Evolutionary conservation across 2,329 filamentous ascomycete genomes (phyloP), one percentile per base, ranked within the genome.

Genomic region (Dactylellina haptotyla): DNA sequence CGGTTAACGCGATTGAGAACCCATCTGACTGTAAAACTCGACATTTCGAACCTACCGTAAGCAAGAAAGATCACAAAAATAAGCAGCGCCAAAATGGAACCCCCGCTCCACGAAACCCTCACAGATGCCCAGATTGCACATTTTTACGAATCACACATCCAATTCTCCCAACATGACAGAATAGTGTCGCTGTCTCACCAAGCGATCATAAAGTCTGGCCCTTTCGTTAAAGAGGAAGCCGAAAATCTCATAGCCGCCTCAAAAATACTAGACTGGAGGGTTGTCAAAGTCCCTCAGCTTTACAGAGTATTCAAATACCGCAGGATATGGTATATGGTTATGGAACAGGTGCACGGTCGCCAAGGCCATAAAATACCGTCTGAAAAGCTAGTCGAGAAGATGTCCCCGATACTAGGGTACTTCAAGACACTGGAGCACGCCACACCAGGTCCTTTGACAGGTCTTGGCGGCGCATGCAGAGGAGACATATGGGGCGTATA

Each of bases 251-350:
- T 28, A 28, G 12, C 25, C 1, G 59, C 46, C 8, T 28, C 32
- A 4, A 63, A 43, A 20, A 30, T 63, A 14, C 37, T 54, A 3
- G 32, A 54, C 43, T 14, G 18, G 9, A 43, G 32, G 3, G 20
- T 63, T 3, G 25, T 63, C 18, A 63, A 32, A 45, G 59, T 63
- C 32, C 46, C 46, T 9, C 41, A 43, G 16, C 12, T 54, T 16
- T 63, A 63, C 23, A 23, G 46, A 63, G 12, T 2, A 3, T 62
- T 62, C 41, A 18, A 37, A 8, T 2, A 41, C 28, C 43, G 39
- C 3, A 45, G 58, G 23, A 41, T 41, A 3, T 28, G 12, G 18
- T 62, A 62, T 41, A 16, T 53, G 10, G 20, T 62, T 12, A 62
- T 62, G 58, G 58, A 62, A 12, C 28, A 28, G 18, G 41, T 51